phyloP scores from a whole-genome alignment of 495 filamentous ascomycete genomes.

The Aspergillus affinis region DNA sequence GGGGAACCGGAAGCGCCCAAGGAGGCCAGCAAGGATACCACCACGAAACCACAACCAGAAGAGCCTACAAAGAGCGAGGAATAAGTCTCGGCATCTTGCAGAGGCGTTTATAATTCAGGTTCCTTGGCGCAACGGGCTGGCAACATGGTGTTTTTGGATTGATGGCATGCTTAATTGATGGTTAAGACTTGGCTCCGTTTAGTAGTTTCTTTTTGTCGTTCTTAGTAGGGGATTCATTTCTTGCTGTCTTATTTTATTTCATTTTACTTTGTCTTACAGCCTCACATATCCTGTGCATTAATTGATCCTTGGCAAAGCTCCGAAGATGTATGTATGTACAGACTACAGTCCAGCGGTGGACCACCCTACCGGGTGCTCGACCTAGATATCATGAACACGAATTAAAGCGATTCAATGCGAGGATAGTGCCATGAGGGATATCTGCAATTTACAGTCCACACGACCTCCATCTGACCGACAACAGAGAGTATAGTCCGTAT shows the following conservation, averaged over 20 bases:
- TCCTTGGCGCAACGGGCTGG: conserved; percentile 44
- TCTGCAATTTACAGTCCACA: too few species aligned
- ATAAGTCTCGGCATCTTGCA: conserved; percentile 20
- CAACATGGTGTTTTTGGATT: conserved; percentile 45
- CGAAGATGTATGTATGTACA: background rate
- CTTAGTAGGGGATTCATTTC: background rate
- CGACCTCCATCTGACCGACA: too few species aligned
- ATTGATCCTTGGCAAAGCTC: background rate
- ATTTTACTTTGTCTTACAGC: conserved; percentile 2
- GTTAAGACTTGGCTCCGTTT: conserved; percentile 15
- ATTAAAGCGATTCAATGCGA: background rate
- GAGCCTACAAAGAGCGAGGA: conserved; percentile 35
- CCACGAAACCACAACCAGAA: conserved; percentile 23
- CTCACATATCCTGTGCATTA: conserved; percentile 2
- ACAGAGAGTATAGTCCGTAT: too few species aligned
- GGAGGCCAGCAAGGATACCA: conserved; percentile 21
- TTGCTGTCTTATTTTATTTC: conserved; percentile 6
- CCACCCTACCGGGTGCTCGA: background rate
- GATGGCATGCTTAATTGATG: conserved; percentile 27
- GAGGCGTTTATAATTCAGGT: conserved; percentile 22
- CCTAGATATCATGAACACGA: background rate
- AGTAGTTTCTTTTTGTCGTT: background rate
- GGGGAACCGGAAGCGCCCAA: conserved; percentile 22
- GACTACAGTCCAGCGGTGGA: too few species aligned
- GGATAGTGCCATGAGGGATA: too few species aligned